These are phyloP conservation scores for Kwoniella dendrophila DNA, from an alignment of 768 basidiomycete genomes.

Conservation along the genomic window DNA sequence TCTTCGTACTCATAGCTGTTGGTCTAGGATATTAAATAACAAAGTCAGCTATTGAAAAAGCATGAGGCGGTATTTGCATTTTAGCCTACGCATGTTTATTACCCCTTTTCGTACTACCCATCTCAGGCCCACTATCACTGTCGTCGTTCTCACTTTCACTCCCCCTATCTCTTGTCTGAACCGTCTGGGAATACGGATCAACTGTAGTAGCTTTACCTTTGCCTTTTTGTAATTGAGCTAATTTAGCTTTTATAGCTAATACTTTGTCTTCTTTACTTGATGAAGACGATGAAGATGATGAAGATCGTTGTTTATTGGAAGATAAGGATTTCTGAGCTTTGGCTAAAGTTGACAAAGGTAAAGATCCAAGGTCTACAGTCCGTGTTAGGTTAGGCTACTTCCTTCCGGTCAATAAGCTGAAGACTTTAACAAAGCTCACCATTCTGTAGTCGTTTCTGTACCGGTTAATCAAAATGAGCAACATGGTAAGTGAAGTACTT, in stretches of 20 bases:
- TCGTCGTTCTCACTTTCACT: slow-evolving; percentile 33
- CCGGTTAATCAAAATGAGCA: not conserved
- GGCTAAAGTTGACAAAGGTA: slow-evolving; percentile 69
- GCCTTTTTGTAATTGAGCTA: slow-evolving; percentile 43
- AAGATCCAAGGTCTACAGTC: slow-evolving; percentile 12
- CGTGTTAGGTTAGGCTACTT: slow-evolving; percentile 3
- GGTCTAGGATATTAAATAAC: slow-evolving; percentile 62
- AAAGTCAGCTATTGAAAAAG: not conserved
- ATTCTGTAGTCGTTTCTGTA: slow-evolving; percentile 37
- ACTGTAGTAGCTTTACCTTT: slow-evolving; percentile 56
- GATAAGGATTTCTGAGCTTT: slow-evolving; percentile 66
- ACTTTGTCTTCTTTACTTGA: slow-evolving; percentile 28
- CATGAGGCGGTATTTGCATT: not conserved
- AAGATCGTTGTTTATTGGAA: slow-evolving; percentile 12
- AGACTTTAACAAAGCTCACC: slow-evolving; percentile 25
- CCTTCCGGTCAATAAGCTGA: not conserved
- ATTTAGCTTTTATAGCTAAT: slow-evolving; percentile 52
- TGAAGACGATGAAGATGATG: slow-evolving; percentile 15
- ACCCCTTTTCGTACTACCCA: slow-evolving; percentile 62
- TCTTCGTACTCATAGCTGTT: slow-evolving; percentile 77
- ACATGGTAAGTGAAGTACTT: not conserved
- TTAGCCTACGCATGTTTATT: slow-evolving; percentile 82
- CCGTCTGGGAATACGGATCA: not conserved
- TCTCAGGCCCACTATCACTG: slow-evolving; percentile 57
- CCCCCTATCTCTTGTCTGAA: slow-evolving; percentile 41